These are phyloP conservation scores for Closterium sp. DNA, from an alignment of 139 green algal species.

Conservation along the genomic window DNA sequence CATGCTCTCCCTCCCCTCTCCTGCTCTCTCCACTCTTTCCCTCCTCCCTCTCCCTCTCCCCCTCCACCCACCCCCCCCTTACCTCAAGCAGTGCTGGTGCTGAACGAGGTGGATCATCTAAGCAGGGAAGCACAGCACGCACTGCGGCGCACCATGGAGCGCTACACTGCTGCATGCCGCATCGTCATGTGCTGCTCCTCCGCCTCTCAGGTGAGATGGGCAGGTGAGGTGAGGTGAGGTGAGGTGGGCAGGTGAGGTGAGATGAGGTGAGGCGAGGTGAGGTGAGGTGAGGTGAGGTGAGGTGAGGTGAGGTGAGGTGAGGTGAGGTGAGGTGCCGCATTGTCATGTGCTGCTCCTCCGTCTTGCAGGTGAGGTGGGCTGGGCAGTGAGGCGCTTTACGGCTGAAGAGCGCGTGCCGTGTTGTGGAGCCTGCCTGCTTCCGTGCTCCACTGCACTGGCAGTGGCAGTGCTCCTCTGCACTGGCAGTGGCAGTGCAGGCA, in stretches of 20 bases:
- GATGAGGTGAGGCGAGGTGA: background rate
- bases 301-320: too few species aligned
- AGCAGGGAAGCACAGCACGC: slow-evolving; percentile 87
- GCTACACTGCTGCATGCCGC: slow-evolving; percentile 87
- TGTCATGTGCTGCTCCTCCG: background rate
- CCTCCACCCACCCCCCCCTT: too few species aligned
- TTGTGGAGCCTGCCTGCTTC: too few species aligned
- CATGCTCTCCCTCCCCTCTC: background rate
- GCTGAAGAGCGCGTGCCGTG: too few species aligned
- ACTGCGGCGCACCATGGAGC: slow-evolving; percentile 96
- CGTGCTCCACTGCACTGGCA: too few species aligned
- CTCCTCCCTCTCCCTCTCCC: background rate
- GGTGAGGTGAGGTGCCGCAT: slow-evolving; percentile 29
- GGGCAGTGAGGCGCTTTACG: too few species aligned
- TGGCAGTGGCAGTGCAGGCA: too few species aligned
- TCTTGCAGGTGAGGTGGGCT: background rate
- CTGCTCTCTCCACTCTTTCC: background rate
- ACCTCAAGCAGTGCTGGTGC: slow-evolving; percentile 69
- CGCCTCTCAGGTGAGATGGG: slow-evolving; percentile 69
- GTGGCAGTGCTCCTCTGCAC: too few species aligned
- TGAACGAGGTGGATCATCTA: slow-evolving; percentile 93
- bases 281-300: slow-evolving; percentile 28
- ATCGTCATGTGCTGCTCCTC: slow-evolving; percentile 85
- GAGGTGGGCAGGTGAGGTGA: slow-evolving; percentile 26
- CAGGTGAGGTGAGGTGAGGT: slow-evolving; percentile 33